Percentiles rank a stretch among this genome's conserved stretches.
Evolutionary conservation across 352 stramenopile genomes (phyloP).

Genomic region (Globisporangium carolinianum): DNA sequence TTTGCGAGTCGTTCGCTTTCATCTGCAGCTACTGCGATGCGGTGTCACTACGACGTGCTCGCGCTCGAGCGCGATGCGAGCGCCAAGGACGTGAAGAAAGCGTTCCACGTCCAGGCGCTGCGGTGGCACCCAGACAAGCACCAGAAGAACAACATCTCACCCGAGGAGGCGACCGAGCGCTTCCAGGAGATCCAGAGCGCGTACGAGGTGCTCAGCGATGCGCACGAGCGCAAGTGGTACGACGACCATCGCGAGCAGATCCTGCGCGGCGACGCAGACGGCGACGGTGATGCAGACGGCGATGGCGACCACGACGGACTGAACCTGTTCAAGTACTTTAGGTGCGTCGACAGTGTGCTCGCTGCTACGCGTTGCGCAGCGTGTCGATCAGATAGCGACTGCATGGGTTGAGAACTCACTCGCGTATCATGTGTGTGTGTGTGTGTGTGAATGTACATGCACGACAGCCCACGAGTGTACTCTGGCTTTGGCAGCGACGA

Average conservation of each 20-base stretch:
- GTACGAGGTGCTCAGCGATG: conserved; percentile 83
- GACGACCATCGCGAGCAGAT: conserved; percentile 86
- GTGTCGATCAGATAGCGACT: not conserved
- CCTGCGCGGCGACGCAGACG: conserved; percentile 54
- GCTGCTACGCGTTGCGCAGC: not conserved
- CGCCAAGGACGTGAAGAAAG: conserved; percentile 63
- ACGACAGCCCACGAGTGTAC: conserved; percentile 48
- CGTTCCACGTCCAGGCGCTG: conserved; percentile 67
- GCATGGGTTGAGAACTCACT: conserved; percentile 7
- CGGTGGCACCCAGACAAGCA: conserved; percentile 86
- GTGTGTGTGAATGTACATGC: not conserved
- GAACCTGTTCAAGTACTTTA: conserved; percentile 80
- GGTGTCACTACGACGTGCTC: conserved; percentile 83
- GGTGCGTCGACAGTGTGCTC: conserved; percentile 15
- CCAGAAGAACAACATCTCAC: conserved; percentile 58
- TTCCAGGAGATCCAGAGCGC: conserved; percentile 86
- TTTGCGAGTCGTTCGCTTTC: not conserved
- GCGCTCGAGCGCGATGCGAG: conserved; percentile 46
- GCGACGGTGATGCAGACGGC: conserved; percentile 21
- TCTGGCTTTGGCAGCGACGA: conserved; percentile 68
- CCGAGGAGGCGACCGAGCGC: conserved; percentile 64
- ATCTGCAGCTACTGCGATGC: conserved; percentile 25
- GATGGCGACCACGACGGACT: conserved; percentile 36
- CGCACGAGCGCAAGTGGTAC: conserved; percentile 86
- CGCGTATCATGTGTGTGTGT: not conserved